A percentile compares a stretch with the other conserved stretches of the same genome.
These are phyloP conservation scores for Rostrohypoxylon terebratum DNA, from an alignment of 495 filamentous ascomycete genomes.

Conservation along the genomic window DNA sequence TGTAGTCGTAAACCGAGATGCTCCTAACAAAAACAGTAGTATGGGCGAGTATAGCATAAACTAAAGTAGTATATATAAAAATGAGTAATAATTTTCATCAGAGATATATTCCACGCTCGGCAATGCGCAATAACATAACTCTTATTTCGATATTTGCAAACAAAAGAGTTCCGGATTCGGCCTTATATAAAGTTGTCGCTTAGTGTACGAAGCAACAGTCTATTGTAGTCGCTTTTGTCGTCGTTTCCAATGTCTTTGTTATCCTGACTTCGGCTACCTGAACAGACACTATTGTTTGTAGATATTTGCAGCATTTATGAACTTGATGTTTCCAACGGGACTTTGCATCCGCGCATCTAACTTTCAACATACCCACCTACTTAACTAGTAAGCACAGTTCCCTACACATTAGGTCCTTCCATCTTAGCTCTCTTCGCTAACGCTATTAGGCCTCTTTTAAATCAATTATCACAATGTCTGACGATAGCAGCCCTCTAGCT, in stretches of 20 bases:
- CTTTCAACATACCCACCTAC: neutral
- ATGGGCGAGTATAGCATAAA: too few species aligned
- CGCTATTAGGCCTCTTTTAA: too few species aligned
- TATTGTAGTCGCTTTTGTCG: neutral
- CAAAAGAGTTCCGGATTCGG: conserved; percentile 35
- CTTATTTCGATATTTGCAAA: neutral
- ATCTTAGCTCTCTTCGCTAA: too few species aligned
- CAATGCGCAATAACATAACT: neutral
- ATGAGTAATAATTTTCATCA: neutral
- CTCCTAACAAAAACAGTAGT: neutral
- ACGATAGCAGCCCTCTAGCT: too few species aligned
- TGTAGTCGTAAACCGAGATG: too few species aligned
- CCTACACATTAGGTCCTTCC: neutral
- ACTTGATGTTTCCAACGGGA: neutral
- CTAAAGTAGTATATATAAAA: too few species aligned
- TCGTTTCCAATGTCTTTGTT: conserved; percentile 17
- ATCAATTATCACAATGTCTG: too few species aligned
- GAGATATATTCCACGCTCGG: neutral
- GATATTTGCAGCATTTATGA: neutral
- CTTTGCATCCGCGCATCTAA: neutral
- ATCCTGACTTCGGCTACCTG: neutral
- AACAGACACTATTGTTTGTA: neutral
- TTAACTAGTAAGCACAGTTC: neutral
- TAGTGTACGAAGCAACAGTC: neutral
- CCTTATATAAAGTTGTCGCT: neutral